Evolutionary conservation across 1,139 yeast genomes (phyloP), one percentile per base, ranked within the genome.

Genomic region (Pichia sp.): DNA sequence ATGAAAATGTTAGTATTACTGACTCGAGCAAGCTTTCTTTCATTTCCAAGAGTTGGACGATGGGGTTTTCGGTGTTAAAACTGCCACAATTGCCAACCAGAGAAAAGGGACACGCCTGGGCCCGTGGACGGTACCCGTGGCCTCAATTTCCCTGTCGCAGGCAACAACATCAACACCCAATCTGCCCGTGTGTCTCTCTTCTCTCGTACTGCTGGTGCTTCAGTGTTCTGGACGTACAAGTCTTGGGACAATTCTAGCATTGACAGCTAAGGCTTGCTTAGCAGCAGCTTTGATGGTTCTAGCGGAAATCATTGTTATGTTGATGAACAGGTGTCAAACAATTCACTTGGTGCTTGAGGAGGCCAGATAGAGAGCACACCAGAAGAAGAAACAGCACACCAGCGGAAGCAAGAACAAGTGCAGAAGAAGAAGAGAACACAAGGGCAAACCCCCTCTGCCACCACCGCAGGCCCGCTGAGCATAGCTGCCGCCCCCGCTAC

Each of bases 281-380:
- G 85, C 81, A 72, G 88, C 88, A 71, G 86, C 79, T 78, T 90
- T 87, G 74, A 84, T 78, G 76, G 87, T 80, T 81, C 91, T 88
- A 71, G 83, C 80, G 71, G 90, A 82, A 80, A 85, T 85, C 91
- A 85, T 85, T 64, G 62, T 70, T 46, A 40, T 49, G 36, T 46
- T 54, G 50, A 40, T 39, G 48, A 54, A 41, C 42, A 48, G 53
- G 41, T 51, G 52, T 41, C 36, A 44, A 44, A 44, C 46, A 44
- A 44, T 44, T 44, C 46, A 44, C 46, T 44, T n/a, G 23, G n/a
- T 43, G 46, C 39, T 28, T n/a, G 25, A 2, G 41, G n/a, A 7
- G 26, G 31, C 23, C 37, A 44, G 13, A 18, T 26, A 21, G 22
- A 22, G 19, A 13, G 22, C 9, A 25, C 8, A 25, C 19, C 41